Conservation (phyloP, 495 filamentous ascomycete genomes). For the Neurospora sp. region DNA sequence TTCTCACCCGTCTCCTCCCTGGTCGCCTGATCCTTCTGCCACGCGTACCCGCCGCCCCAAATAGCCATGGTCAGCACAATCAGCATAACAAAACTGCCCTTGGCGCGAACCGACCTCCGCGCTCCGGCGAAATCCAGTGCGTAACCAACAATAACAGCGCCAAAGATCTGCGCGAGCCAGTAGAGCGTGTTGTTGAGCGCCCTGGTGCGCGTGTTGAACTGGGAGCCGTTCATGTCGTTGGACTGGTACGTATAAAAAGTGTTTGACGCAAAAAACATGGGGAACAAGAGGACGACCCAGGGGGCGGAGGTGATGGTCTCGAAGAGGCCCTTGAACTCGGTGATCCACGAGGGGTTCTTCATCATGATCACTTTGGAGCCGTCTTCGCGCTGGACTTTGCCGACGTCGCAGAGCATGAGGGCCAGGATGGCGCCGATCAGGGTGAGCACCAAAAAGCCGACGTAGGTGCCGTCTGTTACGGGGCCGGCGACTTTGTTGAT, state of each 20-base stretch:
- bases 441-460: slow-evolving; percentile 87
- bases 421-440: slow-evolving; percentile 61
- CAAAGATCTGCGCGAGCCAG: slow-evolving; percentile 81
- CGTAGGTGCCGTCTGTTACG: slow-evolving; percentile 79
- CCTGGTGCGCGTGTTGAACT: slow-evolving; percentile 74
- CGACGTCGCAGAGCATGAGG: slow-evolving; percentile 64
- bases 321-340: slow-evolving; percentile 69
- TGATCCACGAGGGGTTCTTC: slow-evolving; percentile 75
- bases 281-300: slow-evolving; percentile 78
- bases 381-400: slow-evolving; percentile 67
- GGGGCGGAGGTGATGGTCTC: slow-evolving; percentile 62
- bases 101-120: slow-evolving; percentile 65
- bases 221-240: slow-evolving; percentile 52
- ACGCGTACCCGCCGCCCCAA: slow-evolving; percentile 84
- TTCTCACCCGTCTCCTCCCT: slow-evolving; percentile 34
- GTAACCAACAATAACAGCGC: slow-evolving; percentile 67
- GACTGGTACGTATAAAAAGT: slow-evolving; percentile 71
- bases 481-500: slow-evolving; percentile 49
- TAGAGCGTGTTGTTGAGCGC: slow-evolving; percentile 80
- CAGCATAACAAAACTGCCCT: slow-evolving; percentile 53
- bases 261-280: slow-evolving; percentile 76
- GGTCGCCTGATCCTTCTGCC: slow-evolving; percentile 50
- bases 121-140: slow-evolving; percentile 56
- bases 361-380: slow-evolving; percentile 69
- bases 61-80: slow-evolving; percentile 68